phyloP scores from a whole-genome alignment of 768 basidiomycete species.

The Lyophyllum semitale region DNA sequence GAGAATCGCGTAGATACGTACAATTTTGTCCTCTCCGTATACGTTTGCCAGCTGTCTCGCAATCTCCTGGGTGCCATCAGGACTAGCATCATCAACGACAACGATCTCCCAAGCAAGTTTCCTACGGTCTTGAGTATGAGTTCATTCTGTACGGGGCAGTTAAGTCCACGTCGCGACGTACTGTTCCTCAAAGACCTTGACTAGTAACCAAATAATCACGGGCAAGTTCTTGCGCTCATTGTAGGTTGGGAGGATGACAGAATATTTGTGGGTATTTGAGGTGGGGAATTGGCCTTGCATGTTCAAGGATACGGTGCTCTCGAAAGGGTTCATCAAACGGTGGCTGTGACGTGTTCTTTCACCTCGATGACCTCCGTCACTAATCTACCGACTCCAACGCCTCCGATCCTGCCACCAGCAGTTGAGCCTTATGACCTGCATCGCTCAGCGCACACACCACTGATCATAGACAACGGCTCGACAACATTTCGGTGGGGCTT shows the following conservation, averaged over 20 bases:
- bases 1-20: constrained; percentile 30
- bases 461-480: constrained; percentile 90
- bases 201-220: constrained; percentile 83
- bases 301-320: constrained; percentile 51
- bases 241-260: constrained; percentile 92
- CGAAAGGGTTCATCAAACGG: constrained; percentile 66
- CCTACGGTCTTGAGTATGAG: constrained; percentile 37
- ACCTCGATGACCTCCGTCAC: constrained; percentile 11
- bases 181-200: constrained; percentile 76
- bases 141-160: constrained; percentile 4
- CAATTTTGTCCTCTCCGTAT: constrained; percentile 86
- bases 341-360: constrained; percentile 15
- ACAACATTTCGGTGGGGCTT: constrained; percentile 85
- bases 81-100: constrained; percentile 90
- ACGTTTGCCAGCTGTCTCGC: constrained; percentile 74
- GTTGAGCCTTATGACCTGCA: constrained; percentile 51
- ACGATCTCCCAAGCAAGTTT: constrained; percentile 85
- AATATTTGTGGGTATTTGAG: constrained; percentile 74
- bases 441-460: constrained; percentile 55
- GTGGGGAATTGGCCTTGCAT: constrained; percentile 66
- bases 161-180: constrained; percentile 36
- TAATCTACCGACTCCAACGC: constrained; percentile 15
- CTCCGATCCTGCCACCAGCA: constrained; percentile 21
- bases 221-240: constrained; percentile 93
- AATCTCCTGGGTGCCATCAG: constrained; percentile 90